phyloP scores from a whole-genome alignment of 805 yeast genomes.

The Candida silvicultrix region DNA sequence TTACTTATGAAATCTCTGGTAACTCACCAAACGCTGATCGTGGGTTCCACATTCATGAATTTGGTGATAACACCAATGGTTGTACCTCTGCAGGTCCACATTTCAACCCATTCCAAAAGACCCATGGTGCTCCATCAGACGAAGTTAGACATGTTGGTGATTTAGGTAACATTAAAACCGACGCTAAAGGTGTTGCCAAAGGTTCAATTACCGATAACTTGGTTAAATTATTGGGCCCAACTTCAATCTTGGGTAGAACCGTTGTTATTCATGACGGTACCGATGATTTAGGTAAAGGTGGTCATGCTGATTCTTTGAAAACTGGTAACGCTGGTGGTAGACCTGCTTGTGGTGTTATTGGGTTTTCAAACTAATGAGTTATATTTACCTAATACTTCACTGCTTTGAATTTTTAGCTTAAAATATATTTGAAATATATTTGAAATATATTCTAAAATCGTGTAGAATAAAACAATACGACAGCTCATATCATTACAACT shows the following conservation, averaged over 20 bases:
- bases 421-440: neutral
- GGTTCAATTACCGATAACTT: conserved; percentile 76
- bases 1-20: conserved; percentile 86
- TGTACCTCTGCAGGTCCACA: conserved; percentile 99
- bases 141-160: conserved; percentile 88
- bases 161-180: conserved; percentile 90
- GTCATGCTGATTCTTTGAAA: conserved; percentile 82
- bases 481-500: too few relatives aligned
- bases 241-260: conserved; percentile 90
- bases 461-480: neutral
- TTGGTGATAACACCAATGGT: conserved; percentile 99
- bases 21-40: conserved; percentile 81
- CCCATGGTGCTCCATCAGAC: conserved; percentile 90
- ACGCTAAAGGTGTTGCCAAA: conserved; percentile 83
- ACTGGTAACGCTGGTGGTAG: conserved; percentile 98
- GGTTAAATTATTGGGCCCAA: conserved; percentile 77
- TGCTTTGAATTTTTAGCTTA: neutral
- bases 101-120: conserved; percentile 85
- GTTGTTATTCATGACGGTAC: conserved; percentile 90
- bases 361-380: conserved; percentile 23
- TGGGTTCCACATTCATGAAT: conserved; percentile 98
- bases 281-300: conserved; percentile 95
- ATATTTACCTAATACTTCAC: neutral
- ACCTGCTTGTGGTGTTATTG: conserved; percentile 98
- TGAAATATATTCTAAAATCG: neutral